These are phyloP conservation scores for Otatea glauca DNA, from an alignment of 176 grass and related monocot genomes.

Conservation along the genomic window DNA sequence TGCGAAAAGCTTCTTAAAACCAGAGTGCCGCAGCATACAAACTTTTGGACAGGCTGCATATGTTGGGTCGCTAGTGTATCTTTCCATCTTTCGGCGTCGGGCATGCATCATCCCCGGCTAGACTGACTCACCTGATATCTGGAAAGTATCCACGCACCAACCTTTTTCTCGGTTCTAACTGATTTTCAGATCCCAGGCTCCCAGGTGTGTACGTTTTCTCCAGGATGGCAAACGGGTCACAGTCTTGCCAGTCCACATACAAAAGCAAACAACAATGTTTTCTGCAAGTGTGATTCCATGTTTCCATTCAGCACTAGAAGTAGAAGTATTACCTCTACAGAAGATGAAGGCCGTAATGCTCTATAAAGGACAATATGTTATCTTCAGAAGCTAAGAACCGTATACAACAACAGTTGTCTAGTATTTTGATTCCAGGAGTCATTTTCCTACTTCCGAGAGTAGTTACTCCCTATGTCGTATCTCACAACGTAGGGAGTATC, in stretches of 20 bases:
- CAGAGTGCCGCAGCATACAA: too few species aligned
- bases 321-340: neutral
- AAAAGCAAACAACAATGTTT: conserved; percentile 30
- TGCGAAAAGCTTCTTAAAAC: too few species aligned
- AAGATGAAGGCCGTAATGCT: neutral
- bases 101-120: conserved; percentile 28
- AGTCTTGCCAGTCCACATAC: conserved; percentile 37
- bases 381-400: neutral
- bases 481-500: too few species aligned
- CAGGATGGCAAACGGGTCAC: conserved; percentile 23
- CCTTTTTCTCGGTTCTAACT: neutral
- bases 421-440: neutral
- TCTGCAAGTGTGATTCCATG: conserved; percentile 30
- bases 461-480: too few species aligned
- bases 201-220: conserved; percentile 29
- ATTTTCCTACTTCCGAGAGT: too few species aligned
- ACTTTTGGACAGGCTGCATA: neutral
- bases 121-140: conserved; percentile 16
- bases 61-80: neutral
- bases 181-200: neutral
- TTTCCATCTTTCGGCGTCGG: neutral
- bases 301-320: conserved; percentile 2
- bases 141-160: conserved; percentile 10
- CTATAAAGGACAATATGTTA: conserved; percentile 12
- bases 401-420: neutral